Evolutionary conservation across 805 yeast species (phyloP).

Genomic region (Candida easanensis): DNA sequence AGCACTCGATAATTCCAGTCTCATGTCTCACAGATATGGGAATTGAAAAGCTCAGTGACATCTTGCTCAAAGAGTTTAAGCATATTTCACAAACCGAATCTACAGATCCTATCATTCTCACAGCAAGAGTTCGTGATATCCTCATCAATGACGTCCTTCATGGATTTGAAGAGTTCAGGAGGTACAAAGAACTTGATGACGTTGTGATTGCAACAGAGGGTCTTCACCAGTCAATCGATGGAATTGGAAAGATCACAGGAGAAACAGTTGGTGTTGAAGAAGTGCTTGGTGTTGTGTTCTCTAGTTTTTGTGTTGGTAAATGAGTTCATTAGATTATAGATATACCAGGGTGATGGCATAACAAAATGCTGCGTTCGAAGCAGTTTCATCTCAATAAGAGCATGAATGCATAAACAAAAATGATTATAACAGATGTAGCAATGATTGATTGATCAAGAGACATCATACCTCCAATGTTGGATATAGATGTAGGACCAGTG

Average conservation of each 20-base stretch:
- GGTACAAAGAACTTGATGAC: conserved; percentile 53
- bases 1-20: conserved; percentile 34
- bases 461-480: not conserved
- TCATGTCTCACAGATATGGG: conserved; percentile 67
- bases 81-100: conserved; percentile 45
- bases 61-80: conserved; percentile 46
- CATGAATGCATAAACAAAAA: not conserved
- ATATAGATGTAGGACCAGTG: not conserved
- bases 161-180: conserved; percentile 65
- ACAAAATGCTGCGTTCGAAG: too few relatives aligned
- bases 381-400: not conserved
- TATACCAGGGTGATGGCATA: not conserved
- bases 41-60: conserved; percentile 41
- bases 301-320: conserved; percentile 93
- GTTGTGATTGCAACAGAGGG: conserved; percentile 80
- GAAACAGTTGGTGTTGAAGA: conserved; percentile 87
- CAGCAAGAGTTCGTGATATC: conserved; percentile 74
- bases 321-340: conserved; percentile 30
- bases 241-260: conserved; percentile 92
- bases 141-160: conserved; percentile 70
- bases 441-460: not conserved
- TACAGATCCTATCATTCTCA: conserved; percentile 67
- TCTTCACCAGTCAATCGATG: conserved; percentile 69
- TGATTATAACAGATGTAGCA: not conserved
- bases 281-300: conserved; percentile 84